Conservation (phyloP, 805 yeast genomes). For the Cyberlindnera maclurae region DNA sequence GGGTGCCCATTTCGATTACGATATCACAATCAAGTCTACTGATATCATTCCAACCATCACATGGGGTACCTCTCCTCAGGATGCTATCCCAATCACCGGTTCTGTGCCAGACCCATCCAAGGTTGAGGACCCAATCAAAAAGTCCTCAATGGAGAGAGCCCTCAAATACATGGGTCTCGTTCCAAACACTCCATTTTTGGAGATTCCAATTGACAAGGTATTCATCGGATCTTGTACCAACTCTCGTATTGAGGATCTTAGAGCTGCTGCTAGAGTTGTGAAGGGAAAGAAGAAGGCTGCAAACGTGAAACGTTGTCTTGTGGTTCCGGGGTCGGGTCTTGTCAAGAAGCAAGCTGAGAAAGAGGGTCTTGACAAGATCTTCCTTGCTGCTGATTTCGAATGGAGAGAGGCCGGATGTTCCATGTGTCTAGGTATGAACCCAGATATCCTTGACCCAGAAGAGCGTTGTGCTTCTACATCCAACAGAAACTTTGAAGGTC, state of each 20-base stretch:
- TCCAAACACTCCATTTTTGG: constrained; percentile 72
- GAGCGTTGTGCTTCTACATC: constrained; percentile 99
- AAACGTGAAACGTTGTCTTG: constrained; percentile 73
- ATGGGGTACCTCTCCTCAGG: constrained; percentile 99
- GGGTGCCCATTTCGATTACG: constrained; percentile 84
- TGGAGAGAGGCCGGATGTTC: constrained; percentile 99
- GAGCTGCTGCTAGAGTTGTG: constrained; percentile 92
- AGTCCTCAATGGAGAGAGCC: constrained; percentile 85
- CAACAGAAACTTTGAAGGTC: constrained; percentile 97
- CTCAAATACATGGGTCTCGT: constrained; percentile 85
- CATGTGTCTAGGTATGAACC: constrained; percentile 99
- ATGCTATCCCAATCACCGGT: constrained; percentile 91
- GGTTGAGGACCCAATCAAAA: constrained; percentile 63
- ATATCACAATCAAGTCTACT: constrained; percentile 68
- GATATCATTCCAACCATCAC: constrained; percentile 95
- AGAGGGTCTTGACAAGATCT: constrained; percentile 91
- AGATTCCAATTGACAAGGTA: constrained; percentile 82
- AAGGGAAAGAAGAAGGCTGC: constrained; percentile 84
- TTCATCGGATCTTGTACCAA: constrained; percentile 98
- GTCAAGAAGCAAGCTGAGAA: constrained; percentile 89
- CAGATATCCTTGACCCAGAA: constrained; percentile 88
- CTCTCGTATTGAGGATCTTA: constrained; percentile 93
- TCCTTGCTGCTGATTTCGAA: constrained; percentile 87
- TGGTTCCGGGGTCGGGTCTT: constrained; percentile 97
- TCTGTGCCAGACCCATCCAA: constrained; percentile 84